Percentiles rank a stretch among this genome's conserved stretches.
Evolutionary conservation across 1,284 basidiomycete species (phyloP).

Genomic region (Exobasidium cylindrosporum): DNA sequence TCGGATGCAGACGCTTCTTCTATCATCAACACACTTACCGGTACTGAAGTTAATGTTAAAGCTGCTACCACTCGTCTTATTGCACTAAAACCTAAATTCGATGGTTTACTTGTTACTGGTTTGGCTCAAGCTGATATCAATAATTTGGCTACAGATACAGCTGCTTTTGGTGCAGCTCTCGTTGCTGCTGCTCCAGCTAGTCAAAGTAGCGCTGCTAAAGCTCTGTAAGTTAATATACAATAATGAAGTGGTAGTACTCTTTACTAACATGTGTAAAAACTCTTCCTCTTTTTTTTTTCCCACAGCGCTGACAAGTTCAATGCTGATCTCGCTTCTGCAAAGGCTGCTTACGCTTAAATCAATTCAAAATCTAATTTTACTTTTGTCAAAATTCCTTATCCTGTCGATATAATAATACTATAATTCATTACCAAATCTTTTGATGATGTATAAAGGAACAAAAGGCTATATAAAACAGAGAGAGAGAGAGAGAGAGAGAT

Average conservation of each 20-base stretch:
- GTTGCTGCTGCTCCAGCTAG: conserved; percentile 12
- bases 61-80: conserved; percentile 17
- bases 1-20: conserved; percentile 15
- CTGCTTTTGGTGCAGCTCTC: conserved; percentile 17
- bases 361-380: no score
- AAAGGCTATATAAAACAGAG: no score
- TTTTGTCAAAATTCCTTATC: no score
- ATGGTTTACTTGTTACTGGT: conserved; percentile 15
- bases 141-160: conserved; percentile 12
- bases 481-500: no score
- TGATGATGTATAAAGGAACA: not conserved
- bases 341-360: conserved; percentile 1
- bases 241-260: no score
- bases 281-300: no score
- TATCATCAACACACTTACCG: conserved; percentile 16
- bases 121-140: conserved; percentile 15
- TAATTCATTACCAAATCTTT: no score
- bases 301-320: conserved; percentile 1
- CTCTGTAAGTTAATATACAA: conserved; percentile 2
- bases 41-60: conserved; percentile 16
- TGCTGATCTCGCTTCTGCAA: conserved; percentile 2
- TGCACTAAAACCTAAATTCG: conserved; percentile 13
- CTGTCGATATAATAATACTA: no score
- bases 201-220: not conserved
- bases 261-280: not conserved